phyloP scores from a whole-genome alignment of 2,329 filamentous ascomycete genomes.

The Septoria linicola region DNA sequence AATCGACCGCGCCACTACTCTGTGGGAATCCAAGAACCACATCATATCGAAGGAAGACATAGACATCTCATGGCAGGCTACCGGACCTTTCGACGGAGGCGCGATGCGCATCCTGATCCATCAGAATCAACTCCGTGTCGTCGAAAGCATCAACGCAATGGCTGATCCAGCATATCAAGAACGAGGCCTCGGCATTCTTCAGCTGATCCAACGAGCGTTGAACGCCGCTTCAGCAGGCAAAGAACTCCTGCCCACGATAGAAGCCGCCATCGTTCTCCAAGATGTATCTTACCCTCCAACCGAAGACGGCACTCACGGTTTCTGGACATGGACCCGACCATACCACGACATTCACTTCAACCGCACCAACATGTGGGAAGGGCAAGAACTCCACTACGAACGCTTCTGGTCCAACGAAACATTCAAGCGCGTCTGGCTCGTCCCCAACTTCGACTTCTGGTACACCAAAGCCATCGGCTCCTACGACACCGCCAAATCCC shows the following conservation, averaged over 20 bases:
- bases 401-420: not conserved
- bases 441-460: constrained; percentile 23
- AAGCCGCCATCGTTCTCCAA: constrained; percentile 22
- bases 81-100: constrained; percentile 13
- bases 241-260: constrained; percentile 24
- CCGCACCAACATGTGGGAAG: constrained; percentile 5
- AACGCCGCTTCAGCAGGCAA: constrained; percentile 19
- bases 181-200: constrained; percentile 18
- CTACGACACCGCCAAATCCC: constrained; percentile 16
- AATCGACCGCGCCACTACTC: constrained; percentile 41
- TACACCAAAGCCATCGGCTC: constrained; percentile 11
- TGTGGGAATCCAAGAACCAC: constrained; percentile 19
- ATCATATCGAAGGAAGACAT: constrained; percentile 18
- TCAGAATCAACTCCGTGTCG: constrained; percentile 24
- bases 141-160: constrained; percentile 22
- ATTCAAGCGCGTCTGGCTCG: constrained; percentile 17
- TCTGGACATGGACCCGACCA: constrained; percentile 19
- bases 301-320: constrained; percentile 13
- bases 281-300: constrained; percentile 20
- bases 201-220: constrained; percentile 23
- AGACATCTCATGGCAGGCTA: constrained; percentile 26
- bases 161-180: constrained; percentile 7
- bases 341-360: constrained; percentile 9
- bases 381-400: constrained; percentile 9
- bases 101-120: constrained; percentile 24